Base-by-base conservation (phyloP, 1,284 basidiomycete genomes). In the Pseudomicrostroma phylloplanum region DNA sequence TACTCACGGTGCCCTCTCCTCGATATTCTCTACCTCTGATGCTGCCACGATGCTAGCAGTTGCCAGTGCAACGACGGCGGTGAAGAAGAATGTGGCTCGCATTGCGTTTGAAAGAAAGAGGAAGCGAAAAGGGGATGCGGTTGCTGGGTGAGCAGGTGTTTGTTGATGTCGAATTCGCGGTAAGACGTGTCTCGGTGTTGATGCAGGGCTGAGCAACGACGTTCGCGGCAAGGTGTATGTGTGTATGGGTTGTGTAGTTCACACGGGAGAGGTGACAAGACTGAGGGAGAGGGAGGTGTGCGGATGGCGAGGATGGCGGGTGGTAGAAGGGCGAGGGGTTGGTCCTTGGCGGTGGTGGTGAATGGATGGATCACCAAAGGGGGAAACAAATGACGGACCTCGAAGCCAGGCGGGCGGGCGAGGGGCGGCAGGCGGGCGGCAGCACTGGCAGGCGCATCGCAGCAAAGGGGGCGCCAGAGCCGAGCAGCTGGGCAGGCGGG, bases 251-350 rank as follows among this genome's bases (percentile, higher is more conserved):
- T n/a, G 17, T n/a, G n/a, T n/a, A 12, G 46, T 4, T 48, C 46
- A 48, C 3, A 11, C n/a, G 7, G n/a, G 46, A 48, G 23, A 23
- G 12, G 7, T 7, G 46, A 6, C 12, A 11, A n/a, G 46, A 11
- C 12, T 7, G 12, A n/a, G 46, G 12, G 46, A 11, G 17, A 19
- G 41, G 9, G 53, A 25, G 8, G 59, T 17, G 15, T 55, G 53
- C 21, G 17, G 53, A 26, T n/a, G 25, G 21, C 30, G 53, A 25
- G 53, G 53, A 26, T n/a, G 53, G 53, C 8, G 53, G 53, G n/a
- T n/a, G 53, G 53, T n/a, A 26, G 25, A 57, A 61, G 42, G 30
- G 60, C 59, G 60, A 56, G 55, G n/a, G n/a, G 42, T 46, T 30
- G 59, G 57, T 4, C 30, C 30, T 36, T 36, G 30, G 30, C 30